Evolutionary conservation across 495 filamentous ascomycete genomes (phyloP), one percentile per base, ranked within the genome.

Genomic region (Penicillium soppii): DNA sequence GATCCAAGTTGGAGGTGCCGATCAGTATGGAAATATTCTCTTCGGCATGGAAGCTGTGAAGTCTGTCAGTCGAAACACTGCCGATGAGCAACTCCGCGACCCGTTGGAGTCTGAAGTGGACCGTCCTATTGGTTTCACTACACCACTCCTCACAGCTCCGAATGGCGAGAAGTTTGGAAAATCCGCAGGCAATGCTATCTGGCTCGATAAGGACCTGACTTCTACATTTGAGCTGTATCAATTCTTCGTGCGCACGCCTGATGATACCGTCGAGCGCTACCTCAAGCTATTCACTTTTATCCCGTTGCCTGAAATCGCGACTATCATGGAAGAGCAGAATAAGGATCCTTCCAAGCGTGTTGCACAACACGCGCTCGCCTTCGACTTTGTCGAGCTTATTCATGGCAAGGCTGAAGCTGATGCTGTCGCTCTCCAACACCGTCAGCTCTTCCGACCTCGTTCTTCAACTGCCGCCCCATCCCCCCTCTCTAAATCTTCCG

Each of bases 1-100:
- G 58, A 78, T 94, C 57, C 89, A 98, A 67, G 91, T 99, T 35
- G 94, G 94, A 43, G 94, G 94, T 36, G 87, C 90, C 22, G 94
- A 99, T 66, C 94, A 99, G 67, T 99, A 83, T 67, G 94, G 94
- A 52, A 99, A 99, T 65, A 97, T 99, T 53, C 76, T 95, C 5
- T 84, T 92, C 33, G 94, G 94, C 19, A 87, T 96, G 63, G 89
- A 96, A 32, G 81, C 87, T 2, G 74, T 97, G 54, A 90, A 90
- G 60, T 69, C 83, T 22, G 82, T 88, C 30, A 79, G 81, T 26
- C 82, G 79, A 38, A 82, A 75, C 39, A 70, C 73, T 10, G 58
- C 55, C 22, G 39, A 63, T 35, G 63, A 69, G 30, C 54, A 56
- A 39, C 45, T 58, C 2, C 58, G 56, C 13, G 63, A 63, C 23